Percentiles rank a stretch among this genome's conserved stretches.
Conservation (phyloP, 345 rosid genomes). For the Bruguiera parviflora region DNA sequence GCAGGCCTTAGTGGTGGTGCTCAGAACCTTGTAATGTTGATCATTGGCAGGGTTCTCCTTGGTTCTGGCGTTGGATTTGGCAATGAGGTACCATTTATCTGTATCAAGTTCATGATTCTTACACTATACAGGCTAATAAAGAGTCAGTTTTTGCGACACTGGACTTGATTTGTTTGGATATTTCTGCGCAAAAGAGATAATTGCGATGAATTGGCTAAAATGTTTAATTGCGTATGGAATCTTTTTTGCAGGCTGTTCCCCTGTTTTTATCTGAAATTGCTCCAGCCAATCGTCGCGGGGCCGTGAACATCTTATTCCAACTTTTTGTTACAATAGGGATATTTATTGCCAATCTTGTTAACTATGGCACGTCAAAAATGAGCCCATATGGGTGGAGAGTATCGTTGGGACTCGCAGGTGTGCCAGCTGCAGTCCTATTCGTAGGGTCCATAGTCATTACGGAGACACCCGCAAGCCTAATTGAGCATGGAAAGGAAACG, state of each 20-base stretch:
- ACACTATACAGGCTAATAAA: no score
- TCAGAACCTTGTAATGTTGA: conserved; percentile 27
- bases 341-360: conserved; percentile 46
- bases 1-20: conserved; percentile 24
- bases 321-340: conserved; percentile 56
- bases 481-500: conserved; percentile 36
- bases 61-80: conserved; percentile 50
- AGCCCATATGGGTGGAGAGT: conserved; percentile 56
- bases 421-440: conserved; percentile 44
- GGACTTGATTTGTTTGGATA: no score
- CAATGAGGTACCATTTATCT: conserved; percentile 27
- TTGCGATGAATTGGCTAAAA: no score
- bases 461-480: conserved; percentile 61
- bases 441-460: conserved; percentile 49
- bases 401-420: conserved; percentile 49
- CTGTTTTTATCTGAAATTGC: conserved; percentile 66
- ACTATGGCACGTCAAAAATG: conserved; percentile 36
- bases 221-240: background rate
- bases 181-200: no score
- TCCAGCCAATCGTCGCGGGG: conserved; percentile 51
- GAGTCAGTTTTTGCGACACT: no score
- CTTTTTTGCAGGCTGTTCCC: conserved; percentile 49
- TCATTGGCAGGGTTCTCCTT: conserved; percentile 37
- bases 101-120: no score
- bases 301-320: conserved; percentile 53